phyloP scores from a whole-genome alignment of 805 yeast genomes.

The Saturnispora kantuleensis region DNA sequence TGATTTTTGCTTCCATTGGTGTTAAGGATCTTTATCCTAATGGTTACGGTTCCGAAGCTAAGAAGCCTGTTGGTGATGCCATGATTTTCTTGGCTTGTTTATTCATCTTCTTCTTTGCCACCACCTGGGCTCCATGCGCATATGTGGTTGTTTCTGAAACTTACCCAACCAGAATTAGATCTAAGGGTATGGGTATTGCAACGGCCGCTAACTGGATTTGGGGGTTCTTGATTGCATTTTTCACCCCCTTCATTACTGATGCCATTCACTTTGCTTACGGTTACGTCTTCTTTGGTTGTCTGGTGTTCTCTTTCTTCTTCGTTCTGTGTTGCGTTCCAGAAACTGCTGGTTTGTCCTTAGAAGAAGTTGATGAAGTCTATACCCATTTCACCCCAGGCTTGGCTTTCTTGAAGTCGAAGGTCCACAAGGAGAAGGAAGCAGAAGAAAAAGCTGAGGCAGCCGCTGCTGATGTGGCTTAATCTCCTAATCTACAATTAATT shows the following conservation, averaged over 20 bases:
- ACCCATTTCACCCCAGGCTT: constrained; percentile 28
- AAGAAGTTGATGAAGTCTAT: constrained; percentile 47
- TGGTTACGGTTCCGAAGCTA: constrained; percentile 30
- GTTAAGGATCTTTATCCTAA: constrained; percentile 35
- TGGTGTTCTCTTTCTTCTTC: constrained; percentile 42
- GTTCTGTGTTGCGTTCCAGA: constrained; percentile 45
- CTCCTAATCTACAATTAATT: no score
- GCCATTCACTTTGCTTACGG: constrained; percentile 51
- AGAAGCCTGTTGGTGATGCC: constrained; percentile 46
- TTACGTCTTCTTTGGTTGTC: constrained; percentile 47
- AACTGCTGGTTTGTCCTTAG: constrained; percentile 47
- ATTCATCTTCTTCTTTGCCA: constrained; percentile 57
- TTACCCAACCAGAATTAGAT: constrained; percentile 56
- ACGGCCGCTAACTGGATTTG: constrained; percentile 58
- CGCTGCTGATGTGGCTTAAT: constrained; percentile 2
- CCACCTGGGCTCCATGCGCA: constrained; percentile 69
- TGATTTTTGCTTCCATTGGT: constrained; percentile 54
- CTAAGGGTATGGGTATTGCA: constrained; percentile 55
- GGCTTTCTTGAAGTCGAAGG: constrained; percentile 14
- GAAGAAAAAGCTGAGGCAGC: neutral
- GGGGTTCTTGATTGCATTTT: constrained; percentile 48
- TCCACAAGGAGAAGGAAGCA: constrained; percentile 17
- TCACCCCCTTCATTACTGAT: constrained; percentile 45
- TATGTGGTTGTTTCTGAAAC: constrained; percentile 59
- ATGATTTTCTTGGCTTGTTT: constrained; percentile 60